Evolutionary conservation across 2,329 filamentous ascomycete species (phyloP).

Genomic region (Xylariaceae sp.): DNA sequence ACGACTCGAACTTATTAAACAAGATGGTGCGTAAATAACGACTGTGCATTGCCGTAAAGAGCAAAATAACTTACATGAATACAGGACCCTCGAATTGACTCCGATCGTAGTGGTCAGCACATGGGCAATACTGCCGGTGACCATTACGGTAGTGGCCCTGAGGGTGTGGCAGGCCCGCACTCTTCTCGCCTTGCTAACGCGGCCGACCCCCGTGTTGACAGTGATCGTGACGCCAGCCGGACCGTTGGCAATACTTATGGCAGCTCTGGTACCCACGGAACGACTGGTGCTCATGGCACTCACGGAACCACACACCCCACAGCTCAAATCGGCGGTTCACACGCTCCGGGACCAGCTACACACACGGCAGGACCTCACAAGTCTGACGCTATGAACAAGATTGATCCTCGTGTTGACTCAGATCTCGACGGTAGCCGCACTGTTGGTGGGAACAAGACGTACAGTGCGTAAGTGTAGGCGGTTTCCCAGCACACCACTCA

Average conservation of each 20-base stretch:
- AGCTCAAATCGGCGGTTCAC: slow-evolving; percentile 32
- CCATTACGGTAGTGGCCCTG: slow-evolving; percentile 39
- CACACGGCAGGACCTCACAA: slow-evolving; percentile 60
- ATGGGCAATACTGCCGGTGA: slow-evolving; percentile 38
- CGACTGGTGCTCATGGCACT: slow-evolving; percentile 31
- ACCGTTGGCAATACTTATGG: slow-evolving; percentile 43
- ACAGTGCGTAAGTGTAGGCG: slow-evolving; percentile 49
- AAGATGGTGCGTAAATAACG: slow-evolving; percentile 40
- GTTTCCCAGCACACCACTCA: background rate
- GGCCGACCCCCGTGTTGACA: slow-evolving; percentile 58
- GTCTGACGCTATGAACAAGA: slow-evolving; percentile 59
- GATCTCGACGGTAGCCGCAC: slow-evolving; percentile 62
- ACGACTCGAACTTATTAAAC: slow-evolving; percentile 54
- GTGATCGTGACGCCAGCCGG: slow-evolving; percentile 51
- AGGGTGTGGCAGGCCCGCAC: slow-evolving; percentile 50
- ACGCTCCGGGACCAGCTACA: slow-evolving; percentile 47
- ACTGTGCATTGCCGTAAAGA: background rate
- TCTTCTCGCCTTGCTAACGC: slow-evolving; percentile 52
- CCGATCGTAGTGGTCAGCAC: slow-evolving; percentile 47
- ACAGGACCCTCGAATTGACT: slow-evolving; percentile 59
- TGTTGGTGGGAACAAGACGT: slow-evolving; percentile 57
- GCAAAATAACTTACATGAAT: background rate
- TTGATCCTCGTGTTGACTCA: slow-evolving; percentile 61
- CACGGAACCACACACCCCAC: slow-evolving; percentile 32
- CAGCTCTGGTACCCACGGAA: slow-evolving; percentile 37